Conservation (phyloP, 169 alveolate species). For the Eimeria praecox region DNA sequence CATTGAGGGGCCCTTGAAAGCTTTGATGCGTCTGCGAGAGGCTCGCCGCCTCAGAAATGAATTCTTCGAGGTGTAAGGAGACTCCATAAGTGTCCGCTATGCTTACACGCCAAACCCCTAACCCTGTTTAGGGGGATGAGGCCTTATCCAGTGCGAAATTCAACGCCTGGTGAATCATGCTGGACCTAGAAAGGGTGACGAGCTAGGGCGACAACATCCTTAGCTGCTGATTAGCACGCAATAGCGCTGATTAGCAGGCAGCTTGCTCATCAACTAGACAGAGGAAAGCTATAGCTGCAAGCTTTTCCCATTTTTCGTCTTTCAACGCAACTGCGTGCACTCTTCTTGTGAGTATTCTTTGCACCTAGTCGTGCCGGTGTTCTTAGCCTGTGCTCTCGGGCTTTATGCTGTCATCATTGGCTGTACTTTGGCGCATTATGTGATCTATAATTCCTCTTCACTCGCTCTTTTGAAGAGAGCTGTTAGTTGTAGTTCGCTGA, state of each 20-base stretch:
- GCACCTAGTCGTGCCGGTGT: not conserved
- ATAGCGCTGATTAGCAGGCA: not conserved
- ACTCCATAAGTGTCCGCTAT: not conserved
- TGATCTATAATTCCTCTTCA: not conserved
- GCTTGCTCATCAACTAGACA: not conserved
- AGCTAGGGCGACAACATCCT: not conserved
- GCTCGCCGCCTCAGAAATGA: constrained; percentile 55
- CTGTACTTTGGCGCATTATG: not conserved
- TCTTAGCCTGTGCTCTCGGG: not conserved
- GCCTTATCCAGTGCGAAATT: not conserved
- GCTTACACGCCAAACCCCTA: not conserved
- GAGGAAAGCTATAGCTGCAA: not conserved
- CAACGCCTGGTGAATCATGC: not conserved
- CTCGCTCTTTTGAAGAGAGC: not conserved
- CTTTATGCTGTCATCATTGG: not conserved
- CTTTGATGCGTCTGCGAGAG: constrained; percentile 60
- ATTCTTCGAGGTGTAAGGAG: constrained; percentile 50
- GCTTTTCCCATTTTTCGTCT: not conserved
- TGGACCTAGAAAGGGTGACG: not conserved
- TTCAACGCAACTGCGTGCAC: not conserved
- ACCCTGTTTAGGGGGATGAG: not conserved
- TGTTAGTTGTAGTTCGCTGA: not conserved
- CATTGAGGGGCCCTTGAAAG: constrained; percentile 57
- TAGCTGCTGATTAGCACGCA: not conserved
- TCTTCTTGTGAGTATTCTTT: not conserved